Evolutionary conservation across 495 filamentous ascomycete genomes (phyloP).

Genomic region (Talaromyces stipitatus): DNA sequence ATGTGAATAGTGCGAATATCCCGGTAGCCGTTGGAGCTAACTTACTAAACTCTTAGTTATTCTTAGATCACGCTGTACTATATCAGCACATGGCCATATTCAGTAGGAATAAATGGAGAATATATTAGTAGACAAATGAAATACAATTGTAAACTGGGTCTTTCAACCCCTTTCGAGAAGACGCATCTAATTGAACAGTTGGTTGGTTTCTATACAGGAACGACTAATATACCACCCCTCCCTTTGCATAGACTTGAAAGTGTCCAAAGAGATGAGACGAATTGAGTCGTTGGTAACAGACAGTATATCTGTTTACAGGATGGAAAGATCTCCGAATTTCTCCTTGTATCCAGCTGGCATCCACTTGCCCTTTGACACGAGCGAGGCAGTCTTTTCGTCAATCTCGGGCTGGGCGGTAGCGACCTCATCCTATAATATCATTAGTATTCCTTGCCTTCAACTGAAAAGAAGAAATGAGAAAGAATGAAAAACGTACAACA

Average conservation of each 20-base stretch:
- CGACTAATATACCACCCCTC: background rate
- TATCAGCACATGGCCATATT: too few relatives aligned
- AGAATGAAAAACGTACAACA: slow-evolving; percentile 67
- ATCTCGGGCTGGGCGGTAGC: slow-evolving; percentile 87
- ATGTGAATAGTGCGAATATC: too few relatives aligned
- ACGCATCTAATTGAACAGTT: background rate
- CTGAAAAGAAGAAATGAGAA: background rate
- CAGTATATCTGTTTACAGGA: slow-evolving; percentile 55
- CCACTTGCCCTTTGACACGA: slow-evolving; percentile 97
- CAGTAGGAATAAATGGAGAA: too few relatives aligned
- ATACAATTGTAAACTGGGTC: background rate
- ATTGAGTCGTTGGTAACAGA: background rate
- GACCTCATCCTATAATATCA: slow-evolving; percentile 74
- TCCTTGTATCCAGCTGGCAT: slow-evolving; percentile 98
- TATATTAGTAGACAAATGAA: background rate
- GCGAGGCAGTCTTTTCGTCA: slow-evolving; percentile 83
- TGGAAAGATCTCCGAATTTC: slow-evolving; percentile 94
- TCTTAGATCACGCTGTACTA: too few relatives aligned
- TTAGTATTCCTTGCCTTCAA: background rate
- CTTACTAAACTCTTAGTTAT: too few relatives aligned
- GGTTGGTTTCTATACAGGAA: slow-evolving; percentile 1
- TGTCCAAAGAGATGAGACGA: background rate
- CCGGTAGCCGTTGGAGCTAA: too few relatives aligned
- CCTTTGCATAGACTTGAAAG: background rate
- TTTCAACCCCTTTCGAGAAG: background rate